Conservation (phyloP, 352 stramenopile species). For the Phytophthora pseudosyringae region DNA sequence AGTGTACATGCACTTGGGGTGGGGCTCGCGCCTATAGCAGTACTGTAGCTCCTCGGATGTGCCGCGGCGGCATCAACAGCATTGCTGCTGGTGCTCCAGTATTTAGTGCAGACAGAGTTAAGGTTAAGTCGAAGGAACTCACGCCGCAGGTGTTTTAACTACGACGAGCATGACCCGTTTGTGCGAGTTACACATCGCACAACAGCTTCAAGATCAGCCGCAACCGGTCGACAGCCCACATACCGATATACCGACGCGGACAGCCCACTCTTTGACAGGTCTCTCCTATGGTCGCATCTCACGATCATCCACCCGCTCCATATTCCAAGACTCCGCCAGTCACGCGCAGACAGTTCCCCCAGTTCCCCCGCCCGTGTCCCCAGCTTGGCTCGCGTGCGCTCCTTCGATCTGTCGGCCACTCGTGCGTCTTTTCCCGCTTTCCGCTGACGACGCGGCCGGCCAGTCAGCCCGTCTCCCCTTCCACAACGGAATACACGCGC, state of each 20-base stretch:
- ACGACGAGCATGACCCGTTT: constrained; percentile 1
- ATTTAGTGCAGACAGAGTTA: constrained; percentile 28
- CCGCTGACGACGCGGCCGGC: neutral
- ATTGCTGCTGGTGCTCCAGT: constrained; percentile 3
- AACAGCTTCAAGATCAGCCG: constrained; percentile 18
- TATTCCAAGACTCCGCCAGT: constrained; percentile 15
- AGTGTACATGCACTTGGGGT: constrained; percentile 14
- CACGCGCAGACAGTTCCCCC: constrained; percentile 1
- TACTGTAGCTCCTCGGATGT: constrained; percentile 11
- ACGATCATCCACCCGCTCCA: constrained; percentile 21
- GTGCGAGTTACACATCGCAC: constrained; percentile 12
- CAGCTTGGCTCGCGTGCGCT: constrained; percentile 1
- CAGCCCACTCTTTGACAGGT: constrained; percentile 21
- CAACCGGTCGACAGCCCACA: constrained; percentile 11
- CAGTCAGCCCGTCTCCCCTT: constrained; percentile 1
- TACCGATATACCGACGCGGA: constrained; percentile 22
- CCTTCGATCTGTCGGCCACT: constrained; percentile 28
- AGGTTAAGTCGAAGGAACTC: constrained; percentile 5
- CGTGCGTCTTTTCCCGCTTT: constrained; percentile 22
- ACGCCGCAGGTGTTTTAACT: neutral
- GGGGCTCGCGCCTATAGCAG: constrained; percentile 31
- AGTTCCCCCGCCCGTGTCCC: neutral
- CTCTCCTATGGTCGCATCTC: constrained; percentile 15
- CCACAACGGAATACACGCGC: constrained; percentile 10
- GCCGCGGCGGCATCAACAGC: neutral